phyloP scores from a whole-genome alignment of 768 basidiomycete species.

The Obba rivulosa region DNA sequence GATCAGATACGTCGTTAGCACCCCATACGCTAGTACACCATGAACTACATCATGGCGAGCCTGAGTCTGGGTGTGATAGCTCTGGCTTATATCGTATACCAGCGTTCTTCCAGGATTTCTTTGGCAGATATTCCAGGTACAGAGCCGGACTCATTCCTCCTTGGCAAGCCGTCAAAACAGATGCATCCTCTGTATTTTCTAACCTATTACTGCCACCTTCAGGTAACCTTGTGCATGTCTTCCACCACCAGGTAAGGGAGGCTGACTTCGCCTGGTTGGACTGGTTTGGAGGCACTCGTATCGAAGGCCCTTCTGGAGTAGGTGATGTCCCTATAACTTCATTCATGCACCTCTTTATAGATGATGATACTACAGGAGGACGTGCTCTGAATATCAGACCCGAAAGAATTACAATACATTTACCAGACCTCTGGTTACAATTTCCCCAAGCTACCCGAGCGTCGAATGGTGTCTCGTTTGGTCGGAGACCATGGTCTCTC shows the following conservation, averaged over 20 bases:
- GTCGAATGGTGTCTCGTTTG: slow-evolving; percentile 44
- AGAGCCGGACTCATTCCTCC: slow-evolving; percentile 41
- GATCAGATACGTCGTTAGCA: too few relatives aligned
- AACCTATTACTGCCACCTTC: not conserved
- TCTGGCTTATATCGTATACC: slow-evolving; percentile 9
- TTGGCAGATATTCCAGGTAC: slow-evolving; percentile 45
- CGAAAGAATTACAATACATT: slow-evolving; percentile 52
- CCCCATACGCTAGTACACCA: too few relatives aligned
- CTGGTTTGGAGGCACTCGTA: slow-evolving; percentile 43
- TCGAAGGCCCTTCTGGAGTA: slow-evolving; percentile 49
- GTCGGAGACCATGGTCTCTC: slow-evolving; percentile 47
- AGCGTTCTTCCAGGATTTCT: slow-evolving; percentile 29
- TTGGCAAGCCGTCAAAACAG: slow-evolving; percentile 39
- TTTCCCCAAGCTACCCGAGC: slow-evolving; percentile 46
- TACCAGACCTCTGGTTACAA: slow-evolving; percentile 53
- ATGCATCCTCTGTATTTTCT: not conserved
- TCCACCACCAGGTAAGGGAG: slow-evolving; percentile 44
- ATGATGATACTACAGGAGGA: slow-evolving; percentile 34
- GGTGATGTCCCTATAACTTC: slow-evolving; percentile 1
- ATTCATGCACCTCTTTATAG: too few relatives aligned
- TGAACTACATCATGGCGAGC: too few relatives aligned
- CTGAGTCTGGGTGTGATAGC: slow-evolving; percentile 1
- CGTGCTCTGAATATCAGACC: slow-evolving; percentile 48
- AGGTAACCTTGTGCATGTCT: slow-evolving; percentile 47
- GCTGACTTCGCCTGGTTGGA: slow-evolving; percentile 50